Conservation (phyloP, 805 yeast species). For the Kodamaea sagamina region DNA sequence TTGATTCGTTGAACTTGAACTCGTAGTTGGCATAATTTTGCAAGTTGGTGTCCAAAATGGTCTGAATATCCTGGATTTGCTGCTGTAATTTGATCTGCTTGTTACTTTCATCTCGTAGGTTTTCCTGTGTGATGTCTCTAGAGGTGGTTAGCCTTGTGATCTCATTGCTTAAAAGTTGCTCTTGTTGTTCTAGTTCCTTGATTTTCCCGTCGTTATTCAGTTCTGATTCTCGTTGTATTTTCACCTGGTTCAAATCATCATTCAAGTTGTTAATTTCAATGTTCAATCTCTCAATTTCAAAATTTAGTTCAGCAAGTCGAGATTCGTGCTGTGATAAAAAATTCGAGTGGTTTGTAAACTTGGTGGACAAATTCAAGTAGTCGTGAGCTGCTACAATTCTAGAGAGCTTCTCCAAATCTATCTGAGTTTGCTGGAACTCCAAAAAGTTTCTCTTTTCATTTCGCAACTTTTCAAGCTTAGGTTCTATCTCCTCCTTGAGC, state of each 20-base stretch:
- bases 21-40: constrained; percentile 45
- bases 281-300: constrained; percentile 46
- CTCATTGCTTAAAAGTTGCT: constrained; percentile 58
- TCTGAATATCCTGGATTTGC: constrained; percentile 36
- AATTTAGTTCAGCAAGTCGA: constrained; percentile 42
- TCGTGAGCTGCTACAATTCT: constrained; percentile 79
- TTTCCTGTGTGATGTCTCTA: constrained; percentile 57
- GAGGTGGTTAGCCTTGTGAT: constrained; percentile 70
- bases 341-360: constrained; percentile 46
- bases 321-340: constrained; percentile 44
- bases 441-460: constrained; percentile 78
- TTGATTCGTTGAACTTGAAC: constrained; percentile 45
- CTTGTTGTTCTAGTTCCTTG: constrained; percentile 59
- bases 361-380: constrained; percentile 47
- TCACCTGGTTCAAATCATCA: constrained; percentile 59
- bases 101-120: constrained; percentile 52
- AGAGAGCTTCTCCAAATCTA: constrained; percentile 73
- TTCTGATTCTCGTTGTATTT: constrained; percentile 56
- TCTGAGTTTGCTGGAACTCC: constrained; percentile 83
- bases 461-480: constrained; percentile 79
- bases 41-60: constrained; percentile 35
- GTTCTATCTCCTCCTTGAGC: constrained; percentile 86
- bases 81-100: constrained; percentile 34
- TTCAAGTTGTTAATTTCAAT: constrained; percentile 60
- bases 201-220: constrained; percentile 59